Evolutionary conservation across 1,139 yeast genomes (phyloP).

Genomic region (Lodderomyces pseudojiufengensis): DNA sequence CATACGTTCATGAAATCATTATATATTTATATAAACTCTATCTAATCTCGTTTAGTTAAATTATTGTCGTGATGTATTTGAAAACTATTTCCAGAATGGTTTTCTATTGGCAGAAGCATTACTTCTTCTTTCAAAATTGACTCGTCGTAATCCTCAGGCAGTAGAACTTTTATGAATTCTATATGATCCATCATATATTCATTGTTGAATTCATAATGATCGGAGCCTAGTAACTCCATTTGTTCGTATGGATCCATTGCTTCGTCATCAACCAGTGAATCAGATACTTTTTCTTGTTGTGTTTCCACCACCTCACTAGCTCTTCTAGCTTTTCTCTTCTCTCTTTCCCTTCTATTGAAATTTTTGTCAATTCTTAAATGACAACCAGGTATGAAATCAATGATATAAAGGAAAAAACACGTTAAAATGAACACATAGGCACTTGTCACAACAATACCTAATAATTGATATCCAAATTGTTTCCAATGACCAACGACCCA

Average conservation of each 20-base stretch:
- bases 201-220: constrained; percentile 49
- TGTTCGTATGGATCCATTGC: constrained; percentile 22
- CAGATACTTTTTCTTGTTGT: constrained; percentile 4
- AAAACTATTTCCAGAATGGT: constrained; percentile 1
- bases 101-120: constrained; percentile 2
- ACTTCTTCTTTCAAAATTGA: constrained; percentile 11
- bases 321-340: constrained; percentile 18
- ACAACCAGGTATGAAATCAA: constrained; percentile 45
- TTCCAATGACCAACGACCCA: constrained; percentile 47
- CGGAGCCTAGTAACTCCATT: constrained; percentile 48
- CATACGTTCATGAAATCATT: neutral
- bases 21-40: neutral
- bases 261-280: constrained; percentile 4
- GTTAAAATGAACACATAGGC: constrained; percentile 37
- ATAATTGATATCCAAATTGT: constrained; percentile 47
- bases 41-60: constrained; percentile 11
- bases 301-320: constrained; percentile 21
- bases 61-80: constrained; percentile 3
- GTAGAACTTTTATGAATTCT: constrained; percentile 42
- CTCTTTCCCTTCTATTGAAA: constrained; percentile 33
- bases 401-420: constrained; percentile 34
- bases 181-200: constrained; percentile 47
- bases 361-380: constrained; percentile 45
- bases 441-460: constrained; percentile 41
- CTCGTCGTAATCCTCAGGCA: constrained; percentile 39